Base-by-base conservation (phyloP, 768 basidiomycete species). In the button mushroom (Agaricus bisporus) region DNA sequence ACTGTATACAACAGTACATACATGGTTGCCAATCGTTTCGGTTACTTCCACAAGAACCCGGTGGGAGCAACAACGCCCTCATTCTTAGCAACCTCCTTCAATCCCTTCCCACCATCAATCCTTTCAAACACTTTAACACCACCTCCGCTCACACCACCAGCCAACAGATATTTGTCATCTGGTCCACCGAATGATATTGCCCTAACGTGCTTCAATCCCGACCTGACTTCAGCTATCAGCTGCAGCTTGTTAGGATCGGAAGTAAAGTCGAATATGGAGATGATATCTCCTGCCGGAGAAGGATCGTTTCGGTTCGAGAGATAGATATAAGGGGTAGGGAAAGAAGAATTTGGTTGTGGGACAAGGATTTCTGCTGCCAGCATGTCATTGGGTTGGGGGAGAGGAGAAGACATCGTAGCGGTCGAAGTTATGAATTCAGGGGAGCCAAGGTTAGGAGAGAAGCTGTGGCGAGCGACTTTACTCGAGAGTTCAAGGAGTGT, bases 291-390 rank as follows among this genome's bases (percentile, higher is more conserved):
- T 43, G 76, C 80, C 0, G 80, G 71, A 18, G 80, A 76, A 4
- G 83, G 83, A 60, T 88, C 82, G 59, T 89, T 84, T 29, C 90
- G 76, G 66, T 91, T 92, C 3, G 88, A 85, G 10, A 80, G 69
- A 62, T 89, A 91, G 14, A 91, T 68, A 64, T 85, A 85, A 2
- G 79, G 73, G 0, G 68, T 71, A 0, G 82, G 72, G 68, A 75
- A 85, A 3, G 74, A 62, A 6, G 68, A 39, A 56, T 81, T 82
- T 11, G 81, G 71, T 5, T 68, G 61, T 0, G 86, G 81, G 53
- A 87, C 70, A 51, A 88, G 72, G 56, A 90, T 77, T 60, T 89
- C 90, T 0, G 86, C 83, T 3, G 83, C 85, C 47, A 79, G 72
- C 82, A 85, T 83, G 39, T 65, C 63, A 50, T 71, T 71, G 1